Percentiles rank a stretch among this genome's conserved stretches.
These are phyloP conservation scores for Rhododendron kiyosumense DNA, from an alignment of 148 eudicot species.

Conservation along the genomic window DNA sequence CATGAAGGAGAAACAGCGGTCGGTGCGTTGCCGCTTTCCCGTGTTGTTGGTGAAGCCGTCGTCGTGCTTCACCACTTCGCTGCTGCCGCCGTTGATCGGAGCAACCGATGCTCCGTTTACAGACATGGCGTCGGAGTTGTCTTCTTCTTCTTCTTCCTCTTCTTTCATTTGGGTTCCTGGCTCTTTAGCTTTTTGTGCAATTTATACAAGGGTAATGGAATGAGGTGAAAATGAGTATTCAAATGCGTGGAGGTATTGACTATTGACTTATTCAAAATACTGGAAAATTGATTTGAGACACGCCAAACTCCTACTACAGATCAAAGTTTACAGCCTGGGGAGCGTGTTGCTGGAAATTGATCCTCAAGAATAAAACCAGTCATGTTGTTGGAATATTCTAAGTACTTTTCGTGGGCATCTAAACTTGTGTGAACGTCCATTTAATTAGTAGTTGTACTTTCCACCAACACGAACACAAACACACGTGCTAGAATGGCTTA, in stretches of 20 bases:
- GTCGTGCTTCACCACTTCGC: not conserved
- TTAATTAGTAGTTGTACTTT: not conserved
- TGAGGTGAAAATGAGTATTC: not conserved
- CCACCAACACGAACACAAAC: not conserved
- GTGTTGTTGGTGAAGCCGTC: not conserved
- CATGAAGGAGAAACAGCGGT: slow-evolving; percentile 38
- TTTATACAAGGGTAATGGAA: slow-evolving; percentile 11
- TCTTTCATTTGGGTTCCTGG: slow-evolving; percentile 5
- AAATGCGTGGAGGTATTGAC: slow-evolving; percentile 14
- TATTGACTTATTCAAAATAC: slow-evolving; percentile 6
- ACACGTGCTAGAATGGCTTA: not conserved
- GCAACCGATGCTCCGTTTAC: slow-evolving; percentile 17
- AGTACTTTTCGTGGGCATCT: too few species aligned
- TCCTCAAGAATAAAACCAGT: not conserved
- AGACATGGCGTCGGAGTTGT: not conserved
- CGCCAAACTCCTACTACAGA: not conserved
- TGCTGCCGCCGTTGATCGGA: not conserved
- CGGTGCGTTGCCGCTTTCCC: slow-evolving; percentile 24
- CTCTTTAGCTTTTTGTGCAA: not conserved
- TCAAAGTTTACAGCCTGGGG: not conserved
- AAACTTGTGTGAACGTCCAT: not conserved
- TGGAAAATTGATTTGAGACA: not conserved
- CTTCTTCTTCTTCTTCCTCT: not conserved
- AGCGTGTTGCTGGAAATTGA: slow-evolving; percentile 1
- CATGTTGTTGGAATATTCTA: not conserved